Conservation (phyloP, 768 basidiomycete genomes). For the Nidularia pulvinata region DNA sequence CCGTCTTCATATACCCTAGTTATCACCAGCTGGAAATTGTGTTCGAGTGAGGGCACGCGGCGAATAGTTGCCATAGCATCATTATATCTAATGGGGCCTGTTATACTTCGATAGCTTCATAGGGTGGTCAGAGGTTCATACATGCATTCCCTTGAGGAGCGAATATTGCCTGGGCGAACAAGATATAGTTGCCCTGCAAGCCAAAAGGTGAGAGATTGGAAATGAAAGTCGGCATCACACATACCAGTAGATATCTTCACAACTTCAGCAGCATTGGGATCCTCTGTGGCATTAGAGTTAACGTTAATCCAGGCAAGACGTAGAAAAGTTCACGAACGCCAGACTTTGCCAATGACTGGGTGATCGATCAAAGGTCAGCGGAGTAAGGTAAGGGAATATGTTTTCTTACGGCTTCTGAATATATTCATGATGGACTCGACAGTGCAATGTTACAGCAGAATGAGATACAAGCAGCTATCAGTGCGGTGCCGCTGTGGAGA, state of each 20-base stretch:
- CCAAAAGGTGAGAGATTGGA: constrained; percentile 1
- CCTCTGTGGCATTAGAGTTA: constrained; percentile 53
- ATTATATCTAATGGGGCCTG: constrained; percentile 65
- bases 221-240: background rate
- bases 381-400: constrained; percentile 1
- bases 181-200: constrained; percentile 77
- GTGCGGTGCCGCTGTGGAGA: background rate
- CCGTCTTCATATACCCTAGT: constrained; percentile 98
- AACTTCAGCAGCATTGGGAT: constrained; percentile 93
- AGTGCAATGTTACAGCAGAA: background rate
- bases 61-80: constrained; percentile 96
- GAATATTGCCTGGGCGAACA: constrained; percentile 87
- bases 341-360: constrained; percentile 88
- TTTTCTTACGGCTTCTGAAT: constrained; percentile 72
- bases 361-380: constrained; percentile 4
- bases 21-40: constrained; percentile 89
- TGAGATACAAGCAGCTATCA: too few species aligned
- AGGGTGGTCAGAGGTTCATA: constrained; percentile 32
- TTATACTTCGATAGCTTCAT: background rate
- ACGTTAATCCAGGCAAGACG: constrained; percentile 8
- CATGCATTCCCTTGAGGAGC: constrained; percentile 97
- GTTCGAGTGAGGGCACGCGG: constrained; percentile 73
- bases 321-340: constrained; percentile 66
- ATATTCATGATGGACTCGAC: constrained; percentile 63
- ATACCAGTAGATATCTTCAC: constrained; percentile 85